Base-by-base conservation (phyloP, 2,329 filamentous ascomycete species). In the Trichothecium roseum region DNA sequence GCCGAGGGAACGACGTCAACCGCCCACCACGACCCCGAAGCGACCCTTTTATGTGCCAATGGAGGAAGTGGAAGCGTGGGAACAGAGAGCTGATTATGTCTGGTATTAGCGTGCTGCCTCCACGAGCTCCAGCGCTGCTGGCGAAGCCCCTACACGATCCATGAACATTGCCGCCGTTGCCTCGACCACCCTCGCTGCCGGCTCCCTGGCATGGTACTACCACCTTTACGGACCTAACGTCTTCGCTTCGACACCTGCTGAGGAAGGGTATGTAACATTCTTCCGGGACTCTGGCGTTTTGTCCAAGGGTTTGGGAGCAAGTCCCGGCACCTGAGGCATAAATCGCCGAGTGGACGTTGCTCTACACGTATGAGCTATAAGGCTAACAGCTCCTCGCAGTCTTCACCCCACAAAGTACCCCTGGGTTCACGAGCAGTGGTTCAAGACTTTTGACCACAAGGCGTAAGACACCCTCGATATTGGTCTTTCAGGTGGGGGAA, bases 381-480 rank as follows among this genome's bases (percentile, higher is more conserved):
- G 37, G 40, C 57, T 59, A 45, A 58, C 47, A 35, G 30, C 13
- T 31, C 38, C 36, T 28, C 18, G 38, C 54, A 98, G 91, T 69
- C 78, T 98, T 49, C 91, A 98, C 65, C 63, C 91, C 48, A 84
- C 88, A 44, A 66, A 80, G 54, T 96, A 96, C 65, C 91, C 91
- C 44, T 98, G 91, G 91, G 88, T 91, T 55, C 91, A 98, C 66
- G 59, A 78, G 58, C 81, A 91, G 67, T 87, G 81, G 74, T 71
- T 78, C 64, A 95, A 94, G 76, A 95, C 91, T 50, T 98, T 89
- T 61, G 91, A 98, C 57, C 89, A 96, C 68, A 81, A 84, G 66
- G 81, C 87, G 84, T 94, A 81, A 81, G 86, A 69, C 41, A 27
- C 20, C 40, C 42, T 13, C 9, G 9, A 22, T 13, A 17, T 34